A percentile compares a stretch with the other conserved stretches of the same genome.
These are phyloP conservation scores for Desmodesmus armatus DNA, from an alignment of 139 green algal genomes.

Conservation along the genomic window DNA sequence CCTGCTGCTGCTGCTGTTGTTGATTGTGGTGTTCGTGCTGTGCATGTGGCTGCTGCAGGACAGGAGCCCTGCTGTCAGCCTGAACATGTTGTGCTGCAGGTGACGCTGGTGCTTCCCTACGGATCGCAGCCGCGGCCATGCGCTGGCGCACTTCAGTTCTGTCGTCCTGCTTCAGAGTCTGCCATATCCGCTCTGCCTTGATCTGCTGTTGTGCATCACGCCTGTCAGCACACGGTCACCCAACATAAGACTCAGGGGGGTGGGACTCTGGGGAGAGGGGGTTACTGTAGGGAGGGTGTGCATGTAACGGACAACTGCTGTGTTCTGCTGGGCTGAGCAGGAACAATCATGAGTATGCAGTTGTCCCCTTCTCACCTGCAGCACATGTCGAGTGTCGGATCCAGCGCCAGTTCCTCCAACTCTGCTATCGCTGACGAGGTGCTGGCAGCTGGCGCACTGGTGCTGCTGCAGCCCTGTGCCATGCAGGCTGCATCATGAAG, in stretches of 20 bases:
- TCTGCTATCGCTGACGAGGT: no score
- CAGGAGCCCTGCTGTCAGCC: constrained; percentile 13
- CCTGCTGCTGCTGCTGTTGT: background rate
- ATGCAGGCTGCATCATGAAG: no score
- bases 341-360: background rate
- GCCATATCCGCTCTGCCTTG: background rate
- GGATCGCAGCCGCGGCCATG: background rate
- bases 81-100: background rate
- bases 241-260: no score
- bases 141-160: constrained; percentile 17
- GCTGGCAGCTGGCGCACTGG: no score
- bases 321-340: background rate
- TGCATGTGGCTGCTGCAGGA: background rate
- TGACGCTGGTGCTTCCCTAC: background rate
- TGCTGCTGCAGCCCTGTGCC: no score
- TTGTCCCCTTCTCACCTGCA: constrained; percentile 48
- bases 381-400: constrained; percentile 23
- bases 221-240: no score
- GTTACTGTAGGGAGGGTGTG: background rate
- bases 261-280: constrained; percentile 27
- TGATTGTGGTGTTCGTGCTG: background rate
- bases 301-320: background rate
- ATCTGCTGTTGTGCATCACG: no score
- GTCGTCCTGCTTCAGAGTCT: constrained; percentile 19
- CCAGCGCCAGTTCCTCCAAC: constrained; percentile 25